Evolutionary conservation across 2,329 filamentous ascomycete genomes (phyloP), one percentile per base, ranked within the genome.

Genomic region (Colletotrichum sp.): DNA sequence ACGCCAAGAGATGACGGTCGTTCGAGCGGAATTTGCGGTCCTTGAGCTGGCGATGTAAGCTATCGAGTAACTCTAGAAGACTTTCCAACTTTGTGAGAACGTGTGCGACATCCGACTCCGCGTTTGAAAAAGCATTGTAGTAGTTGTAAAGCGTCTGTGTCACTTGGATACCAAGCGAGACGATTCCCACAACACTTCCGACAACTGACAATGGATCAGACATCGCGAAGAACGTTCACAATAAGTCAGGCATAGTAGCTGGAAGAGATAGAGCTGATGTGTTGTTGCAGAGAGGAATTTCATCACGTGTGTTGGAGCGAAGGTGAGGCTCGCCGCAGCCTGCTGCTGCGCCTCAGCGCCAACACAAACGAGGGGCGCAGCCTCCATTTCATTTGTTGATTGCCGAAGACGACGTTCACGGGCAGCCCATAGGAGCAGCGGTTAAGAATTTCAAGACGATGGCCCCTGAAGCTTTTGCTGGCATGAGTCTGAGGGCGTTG

Each of bases 81-180:
- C 39, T 67, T 2, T 78, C 67, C 5, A 85, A 78, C 59, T 80
- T 82, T 18, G 79, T 77, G 12, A 76, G 67, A 4, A 79, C 84
- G 57, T 78, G 78, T 2, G 78, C 77, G 6, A 84, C 67, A 39
- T 85, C 81, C 5, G 78, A 63, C 18, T 80, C 52, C 63, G 80
- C 81, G 72, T 77, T 70, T 65, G 79, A 80, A 75, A 80, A 81
- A 2, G 81, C 77, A 7, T 76, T 75, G 71, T 86, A 86, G 73
- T 83, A 85, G 13, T 83, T 72, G 71, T 82, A 72, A 6, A 86
- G 79, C 30, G 75, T 77, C 70, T 85, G 80, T 2, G 82, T 79
- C 32, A 82, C 80, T 77, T 83, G 78, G 18, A 87, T 81, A 48
- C 83, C 82, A 5, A 87, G 80, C 7, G 84, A 86, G 34, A 86